Conservation (phyloP, 2,329 filamentous ascomycete species). For the Moelleriella libera region DNA sequence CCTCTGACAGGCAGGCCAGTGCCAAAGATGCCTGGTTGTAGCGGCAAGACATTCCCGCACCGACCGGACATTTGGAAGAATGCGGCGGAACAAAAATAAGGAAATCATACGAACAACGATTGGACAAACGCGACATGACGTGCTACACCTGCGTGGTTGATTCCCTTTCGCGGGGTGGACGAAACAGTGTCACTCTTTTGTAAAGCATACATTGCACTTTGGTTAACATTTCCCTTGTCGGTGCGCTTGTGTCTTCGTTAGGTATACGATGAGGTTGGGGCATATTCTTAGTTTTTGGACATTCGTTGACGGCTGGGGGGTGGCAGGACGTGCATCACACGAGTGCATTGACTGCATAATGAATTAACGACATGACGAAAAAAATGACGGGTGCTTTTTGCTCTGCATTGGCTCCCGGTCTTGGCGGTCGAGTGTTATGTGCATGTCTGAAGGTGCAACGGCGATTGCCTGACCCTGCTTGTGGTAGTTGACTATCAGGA, state of each 20-base stretch:
- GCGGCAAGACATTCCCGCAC: neutral
- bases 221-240: no score
- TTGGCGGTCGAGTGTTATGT: no score
- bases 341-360: slow-evolving; percentile 19
- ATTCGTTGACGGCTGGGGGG: slow-evolving; percentile 9
- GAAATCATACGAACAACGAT: neutral
- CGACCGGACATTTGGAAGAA: no score
- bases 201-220: no score
- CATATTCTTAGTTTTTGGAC: slow-evolving; percentile 1
- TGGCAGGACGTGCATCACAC: slow-evolving; percentile 9
- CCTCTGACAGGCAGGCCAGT: slow-evolving; percentile 17
- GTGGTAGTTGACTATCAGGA: no score
- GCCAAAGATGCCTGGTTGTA: slow-evolving; percentile 18
- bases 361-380: slow-evolving; percentile 21
- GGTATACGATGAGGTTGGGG: neutral
- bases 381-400: neutral
- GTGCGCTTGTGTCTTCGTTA: no score
- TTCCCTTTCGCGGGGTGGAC: no score
- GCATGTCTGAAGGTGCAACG: no score
- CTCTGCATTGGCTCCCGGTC: no score
- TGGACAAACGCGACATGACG: neutral
- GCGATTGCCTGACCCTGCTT: no score
- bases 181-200: no score
- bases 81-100: neutral
- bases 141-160: no score